Evolutionary conservation across 176 grass and related monocot species (phyloP).

Genomic region (Olyra latifolia): DNA sequence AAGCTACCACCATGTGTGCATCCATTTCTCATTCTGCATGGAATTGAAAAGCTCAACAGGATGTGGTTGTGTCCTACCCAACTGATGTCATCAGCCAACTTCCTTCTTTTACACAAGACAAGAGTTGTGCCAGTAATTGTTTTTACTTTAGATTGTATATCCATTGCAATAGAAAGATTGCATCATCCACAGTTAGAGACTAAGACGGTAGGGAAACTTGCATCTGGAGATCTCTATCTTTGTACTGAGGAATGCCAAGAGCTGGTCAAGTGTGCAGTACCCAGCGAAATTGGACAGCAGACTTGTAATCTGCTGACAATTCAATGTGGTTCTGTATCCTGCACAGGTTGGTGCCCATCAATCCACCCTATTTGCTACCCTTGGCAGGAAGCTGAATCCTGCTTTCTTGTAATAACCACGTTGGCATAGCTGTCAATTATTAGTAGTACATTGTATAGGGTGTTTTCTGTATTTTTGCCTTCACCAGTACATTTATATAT

Average conservation of each 20-base stretch:
- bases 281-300: conserved; percentile 34
- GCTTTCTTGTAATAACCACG: conserved; percentile 4
- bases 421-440: conserved; percentile 52
- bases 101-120: conserved; percentile 47
- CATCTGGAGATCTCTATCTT: conserved; percentile 40
- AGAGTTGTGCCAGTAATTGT: conserved; percentile 29
- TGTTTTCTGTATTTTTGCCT: too few relatives aligned
- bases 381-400: conserved; percentile 61
- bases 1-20: conserved; percentile 41
- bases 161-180: conserved; percentile 68
- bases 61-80: conserved; percentile 46
- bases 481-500: too few relatives aligned
- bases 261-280: conserved; percentile 29
- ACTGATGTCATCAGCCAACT: conserved; percentile 66
- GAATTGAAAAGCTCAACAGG: conserved; percentile 30
- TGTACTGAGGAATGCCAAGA: conserved; percentile 42
- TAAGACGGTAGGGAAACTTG: conserved; percentile 34
- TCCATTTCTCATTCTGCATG: conserved; percentile 51
- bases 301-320: conserved; percentile 54
- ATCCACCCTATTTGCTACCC: conserved; percentile 59
- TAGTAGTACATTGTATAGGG: too few relatives aligned
- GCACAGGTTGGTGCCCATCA: conserved; percentile 71
- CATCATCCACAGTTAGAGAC: conserved; percentile 52
- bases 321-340: conserved; percentile 42
- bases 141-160: conserved; percentile 36